A percentile compares a stretch with the other conserved stretches of the same genome.
These are phyloP conservation scores for Phytophthora nicotianae DNA, from an alignment of 352 stramenopile species.

Conservation along the genomic window DNA sequence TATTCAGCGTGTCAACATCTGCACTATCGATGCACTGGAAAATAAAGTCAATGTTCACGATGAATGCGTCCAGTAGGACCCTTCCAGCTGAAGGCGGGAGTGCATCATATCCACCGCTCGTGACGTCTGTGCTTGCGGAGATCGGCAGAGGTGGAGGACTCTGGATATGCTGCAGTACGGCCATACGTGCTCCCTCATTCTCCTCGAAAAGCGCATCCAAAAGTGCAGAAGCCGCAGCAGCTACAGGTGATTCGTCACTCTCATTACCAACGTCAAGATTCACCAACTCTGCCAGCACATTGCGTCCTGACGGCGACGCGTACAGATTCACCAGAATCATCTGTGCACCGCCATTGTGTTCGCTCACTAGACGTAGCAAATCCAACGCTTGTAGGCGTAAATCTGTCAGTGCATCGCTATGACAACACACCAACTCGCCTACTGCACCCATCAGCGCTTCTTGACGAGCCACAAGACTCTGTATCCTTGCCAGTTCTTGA, in stretches of 20 bases:
- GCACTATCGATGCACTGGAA: slow-evolving; percentile 15
- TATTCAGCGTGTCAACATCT: slow-evolving; percentile 28
- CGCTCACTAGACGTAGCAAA: slow-evolving; percentile 58
- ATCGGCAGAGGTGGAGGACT: slow-evolving; percentile 43
- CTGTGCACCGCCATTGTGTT: slow-evolving; percentile 66
- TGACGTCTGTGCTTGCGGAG: slow-evolving; percentile 3
- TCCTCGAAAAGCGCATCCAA: slow-evolving; percentile 66
- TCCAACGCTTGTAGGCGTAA: slow-evolving; percentile 69
- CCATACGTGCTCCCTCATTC: slow-evolving; percentile 70
- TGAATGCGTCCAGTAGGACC: slow-evolving; percentile 57
- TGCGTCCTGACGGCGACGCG: slow-evolving; percentile 46
- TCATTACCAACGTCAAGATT: slow-evolving; percentile 54
- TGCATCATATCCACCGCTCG: slow-evolving; percentile 22
- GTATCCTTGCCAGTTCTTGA: slow-evolving; percentile 52
- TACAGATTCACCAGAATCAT: slow-evolving; percentile 74
- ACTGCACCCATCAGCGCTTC: slow-evolving; percentile 62
- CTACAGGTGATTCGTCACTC: slow-evolving; percentile 66
- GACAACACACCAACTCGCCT: slow-evolving; percentile 67
- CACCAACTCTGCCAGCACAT: slow-evolving; percentile 62
- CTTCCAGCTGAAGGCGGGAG: slow-evolving; percentile 42
- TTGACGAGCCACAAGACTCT: slow-evolving; percentile 70
- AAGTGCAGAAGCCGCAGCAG: slow-evolving; percentile 57
- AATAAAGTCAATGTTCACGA: slow-evolving; percentile 56
- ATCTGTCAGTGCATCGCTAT: slow-evolving; percentile 49
- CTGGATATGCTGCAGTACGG: slow-evolving; percentile 73